Evolutionary conservation across 1,284 basidiomycete genomes (phyloP), one percentile per base, ranked within the genome.

Genomic region (Trametes sp.): DNA sequence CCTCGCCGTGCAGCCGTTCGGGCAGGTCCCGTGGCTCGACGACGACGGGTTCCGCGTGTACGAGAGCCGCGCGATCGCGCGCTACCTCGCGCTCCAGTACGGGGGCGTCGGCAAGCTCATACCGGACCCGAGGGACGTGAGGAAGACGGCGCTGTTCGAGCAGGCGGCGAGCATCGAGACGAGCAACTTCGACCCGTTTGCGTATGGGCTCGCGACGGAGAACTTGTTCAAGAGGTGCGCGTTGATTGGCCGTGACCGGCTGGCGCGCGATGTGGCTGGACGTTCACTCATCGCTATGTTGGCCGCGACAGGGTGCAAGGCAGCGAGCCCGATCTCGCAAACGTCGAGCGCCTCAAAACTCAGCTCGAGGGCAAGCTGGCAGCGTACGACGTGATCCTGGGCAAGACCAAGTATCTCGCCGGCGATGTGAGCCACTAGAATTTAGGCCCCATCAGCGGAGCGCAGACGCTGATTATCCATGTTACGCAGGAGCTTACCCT

Each of bases 1-100:
- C 76, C 14, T 81, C 24, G 72, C 71, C 28, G 72, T 78, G 24
- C 87, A 90, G 65, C 88, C 89, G 0, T 91, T 90, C 68, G 87
- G 87, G n/a, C 85, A 87, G 72, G 74, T 90, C 64, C 89, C 88
- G 1, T 87, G 82, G 74, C 79, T 91, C 59, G 76, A 82, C 48
- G 80, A 84, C 50, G 82, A 84, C 49, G 79, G 80, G 14, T 80
- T 83, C 73, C 64, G 72, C 54, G 64, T 83, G 49, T 84, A 74
- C 71, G 83, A 88, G 71, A 82, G 80, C 36, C 82, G 86, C 35
- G 85, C 86, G 2, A 87, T 88, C 62, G 66, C 66, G 7, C 79
- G 83, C 33, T 85, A 86, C 70, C 55, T 85, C 62, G 78, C 78
- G 54, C 73, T 75, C 58, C 84, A 84, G 69, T 81, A 83, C 59